phyloP scores from a whole-genome alignment of 2,329 filamentous ascomycete species.

The Tolypocladium endophyticum region DNA sequence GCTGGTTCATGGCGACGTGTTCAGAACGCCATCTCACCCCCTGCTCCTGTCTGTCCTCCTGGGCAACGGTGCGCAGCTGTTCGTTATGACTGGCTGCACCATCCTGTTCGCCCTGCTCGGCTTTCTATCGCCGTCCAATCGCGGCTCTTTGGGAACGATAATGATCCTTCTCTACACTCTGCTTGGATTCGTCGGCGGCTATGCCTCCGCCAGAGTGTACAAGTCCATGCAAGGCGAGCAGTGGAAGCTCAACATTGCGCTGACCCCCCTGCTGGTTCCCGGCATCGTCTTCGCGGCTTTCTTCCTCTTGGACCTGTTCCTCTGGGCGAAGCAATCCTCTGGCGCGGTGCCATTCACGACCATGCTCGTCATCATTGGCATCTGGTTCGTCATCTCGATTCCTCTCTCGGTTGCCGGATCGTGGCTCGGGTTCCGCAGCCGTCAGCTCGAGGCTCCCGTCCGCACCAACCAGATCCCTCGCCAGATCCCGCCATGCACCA shows the following conservation, averaged over 20 bases:
- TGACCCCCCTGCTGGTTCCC: constrained; percentile 80
- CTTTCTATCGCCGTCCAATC: constrained; percentile 91
- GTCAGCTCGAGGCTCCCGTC: constrained; percentile 65
- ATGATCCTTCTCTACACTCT: constrained; percentile 90
- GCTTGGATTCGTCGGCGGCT: constrained; percentile 86
- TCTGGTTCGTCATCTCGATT: constrained; percentile 96
- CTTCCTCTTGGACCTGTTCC: constrained; percentile 91
- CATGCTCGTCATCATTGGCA: constrained; percentile 85
- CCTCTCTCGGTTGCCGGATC: constrained; percentile 83
- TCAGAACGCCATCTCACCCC: constrained; percentile 75
- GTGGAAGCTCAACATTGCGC: constrained; percentile 87
- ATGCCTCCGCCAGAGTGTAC: constrained; percentile 82
- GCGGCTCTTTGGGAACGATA: constrained; percentile 84
- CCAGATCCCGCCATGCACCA: constrained; percentile 77
- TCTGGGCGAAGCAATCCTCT: constrained; percentile 86
- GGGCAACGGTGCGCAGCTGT: constrained; percentile 90
- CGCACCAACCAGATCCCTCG: constrained; percentile 96
- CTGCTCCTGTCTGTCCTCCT: constrained; percentile 79
- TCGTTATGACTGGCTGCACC: constrained; percentile 93
- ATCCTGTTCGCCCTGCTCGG: constrained; percentile 89
- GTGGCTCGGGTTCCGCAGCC: constrained; percentile 81
- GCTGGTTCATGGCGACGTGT: constrained; percentile 93
- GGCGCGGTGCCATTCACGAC: constrained; percentile 94
- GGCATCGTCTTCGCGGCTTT: constrained; percentile 78
- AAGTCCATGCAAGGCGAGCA: constrained; percentile 85